These are phyloP conservation scores for Alternaria angustiovoidea DNA, from an alignment of 2,329 filamentous ascomycete species.

Conservation along the genomic window DNA sequence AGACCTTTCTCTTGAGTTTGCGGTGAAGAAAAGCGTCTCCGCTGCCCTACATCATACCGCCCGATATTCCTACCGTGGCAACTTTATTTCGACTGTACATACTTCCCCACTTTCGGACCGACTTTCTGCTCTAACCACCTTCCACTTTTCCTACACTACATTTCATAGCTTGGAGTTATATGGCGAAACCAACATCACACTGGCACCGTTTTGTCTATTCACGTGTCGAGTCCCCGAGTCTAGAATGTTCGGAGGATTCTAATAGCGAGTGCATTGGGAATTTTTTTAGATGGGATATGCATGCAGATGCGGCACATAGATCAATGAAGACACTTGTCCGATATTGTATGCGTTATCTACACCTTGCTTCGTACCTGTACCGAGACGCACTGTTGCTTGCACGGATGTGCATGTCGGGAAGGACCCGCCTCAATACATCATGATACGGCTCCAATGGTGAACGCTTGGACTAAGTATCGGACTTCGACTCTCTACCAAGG, in stretches of 20 bases:
- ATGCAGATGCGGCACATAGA: conserved; percentile 13
- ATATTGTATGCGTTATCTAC: conserved; percentile 1
- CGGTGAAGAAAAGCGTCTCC: background rate
- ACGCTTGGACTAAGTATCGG: background rate
- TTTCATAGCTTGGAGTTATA: conserved; percentile 20
- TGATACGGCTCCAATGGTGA: background rate
- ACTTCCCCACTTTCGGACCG: conserved; percentile 18
- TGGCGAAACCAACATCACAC: conserved; percentile 10
- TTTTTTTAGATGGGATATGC: conserved; percentile 5
- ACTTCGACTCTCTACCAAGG: background rate
- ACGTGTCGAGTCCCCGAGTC: conserved; percentile 4
- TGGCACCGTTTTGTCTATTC: background rate
- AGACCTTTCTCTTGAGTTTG: conserved; percentile 1
- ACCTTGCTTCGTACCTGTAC: background rate
- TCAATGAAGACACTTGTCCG: conserved; percentile 16
- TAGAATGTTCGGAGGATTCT: background rate
- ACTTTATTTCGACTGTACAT: conserved; percentile 19
- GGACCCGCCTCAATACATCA: background rate
- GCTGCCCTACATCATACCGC: conserved; percentile 2
- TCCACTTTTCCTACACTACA: conserved; percentile 1
- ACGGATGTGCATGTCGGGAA: background rate
- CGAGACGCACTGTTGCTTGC: background rate
- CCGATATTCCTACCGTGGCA: background rate
- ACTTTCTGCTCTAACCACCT: conserved; percentile 1
- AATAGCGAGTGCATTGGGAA: conserved; percentile 6